Evolutionary conservation across 1,139 yeast species (phyloP).

Genomic region (Martiniozyma asiatica): DNA sequence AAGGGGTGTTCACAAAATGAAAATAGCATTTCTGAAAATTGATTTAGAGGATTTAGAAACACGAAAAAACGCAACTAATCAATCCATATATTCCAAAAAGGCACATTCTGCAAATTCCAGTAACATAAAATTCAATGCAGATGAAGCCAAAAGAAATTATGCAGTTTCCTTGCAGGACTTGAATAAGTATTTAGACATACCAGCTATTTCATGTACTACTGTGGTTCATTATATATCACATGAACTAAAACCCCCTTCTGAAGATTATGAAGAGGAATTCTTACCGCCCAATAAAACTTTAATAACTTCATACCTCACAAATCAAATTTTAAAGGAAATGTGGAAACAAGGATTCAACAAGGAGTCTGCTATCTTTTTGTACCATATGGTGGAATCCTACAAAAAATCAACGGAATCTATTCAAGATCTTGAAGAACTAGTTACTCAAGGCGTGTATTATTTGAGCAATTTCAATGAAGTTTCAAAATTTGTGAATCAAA

Average conservation of each 20-base stretch:
- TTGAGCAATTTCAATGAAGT: slow-evolving; percentile 89
- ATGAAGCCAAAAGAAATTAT: slow-evolving; percentile 3
- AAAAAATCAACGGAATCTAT: slow-evolving; percentile 59
- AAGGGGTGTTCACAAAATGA: too few species aligned
- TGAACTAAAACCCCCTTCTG: slow-evolving; percentile 71
- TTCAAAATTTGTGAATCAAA: slow-evolving; percentile 87
- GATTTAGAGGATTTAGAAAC: too few species aligned
- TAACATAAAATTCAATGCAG: slow-evolving; percentile 1
- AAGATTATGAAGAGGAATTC: slow-evolving; percentile 75
- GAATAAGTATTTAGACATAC: slow-evolving; percentile 61
- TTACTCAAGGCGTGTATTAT: slow-evolving; percentile 95
- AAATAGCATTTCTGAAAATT: too few species aligned
- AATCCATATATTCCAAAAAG: background rate
- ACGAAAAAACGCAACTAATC: too few species aligned
- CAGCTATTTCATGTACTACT: slow-evolving; percentile 65
- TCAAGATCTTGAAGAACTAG: slow-evolving; percentile 66
- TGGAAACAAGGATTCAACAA: slow-evolving; percentile 92
- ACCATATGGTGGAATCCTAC: slow-evolving; percentile 76
- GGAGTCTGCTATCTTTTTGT: slow-evolving; percentile 83
- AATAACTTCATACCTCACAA: slow-evolving; percentile 92
- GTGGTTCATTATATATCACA: slow-evolving; percentile 75
- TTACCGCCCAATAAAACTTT: too few species aligned
- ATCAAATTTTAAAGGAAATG: slow-evolving; percentile 85
- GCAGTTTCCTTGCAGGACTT: slow-evolving; percentile 31
- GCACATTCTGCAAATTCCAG: slow-evolving; percentile 1